Percentiles rank a stretch among this genome's conserved stretches.
Conservation (phyloP, 345 rosid genomes). For the Populus pruinosa region DNA sequence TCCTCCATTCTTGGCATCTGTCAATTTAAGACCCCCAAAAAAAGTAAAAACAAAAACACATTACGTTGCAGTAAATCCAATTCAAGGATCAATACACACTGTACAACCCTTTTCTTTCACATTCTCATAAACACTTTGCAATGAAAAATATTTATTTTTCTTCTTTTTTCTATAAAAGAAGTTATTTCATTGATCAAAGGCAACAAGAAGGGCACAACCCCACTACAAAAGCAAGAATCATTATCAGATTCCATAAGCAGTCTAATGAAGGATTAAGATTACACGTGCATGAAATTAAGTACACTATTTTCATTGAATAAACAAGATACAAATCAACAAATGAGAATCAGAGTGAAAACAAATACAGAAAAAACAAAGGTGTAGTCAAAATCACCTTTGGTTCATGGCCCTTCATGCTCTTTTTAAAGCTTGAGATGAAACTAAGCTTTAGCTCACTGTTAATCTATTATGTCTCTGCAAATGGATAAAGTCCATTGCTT, state of each 20-base stretch:
- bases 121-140: neutral
- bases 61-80: neutral
- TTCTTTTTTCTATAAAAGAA: too few species aligned
- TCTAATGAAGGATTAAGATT: neutral
- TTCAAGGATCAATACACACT: neutral
- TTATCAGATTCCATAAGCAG: neutral
- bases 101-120: neutral
- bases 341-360: neutral
- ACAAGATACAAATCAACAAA: neutral
- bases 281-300: neutral
- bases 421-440: neutral
- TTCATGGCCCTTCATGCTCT: conserved; percentile 40
- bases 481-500: neutral
- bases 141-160: neutral
- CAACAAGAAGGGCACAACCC: too few species aligned
- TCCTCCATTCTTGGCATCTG: conserved; percentile 60
- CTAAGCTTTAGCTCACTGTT: too few species aligned
- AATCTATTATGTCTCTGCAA: too few species aligned
- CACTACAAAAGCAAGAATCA: too few species aligned
- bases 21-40: neutral
- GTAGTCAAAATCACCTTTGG: conserved; percentile 19
- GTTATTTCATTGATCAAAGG: too few species aligned
- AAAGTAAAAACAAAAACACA: neutral
- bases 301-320: neutral
- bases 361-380: neutral